Percentiles rank a stretch among this genome's conserved stretches.
Conservation (phyloP, 2,329 filamentous ascomycete genomes). For the Colletotrichum incanum region DNA sequence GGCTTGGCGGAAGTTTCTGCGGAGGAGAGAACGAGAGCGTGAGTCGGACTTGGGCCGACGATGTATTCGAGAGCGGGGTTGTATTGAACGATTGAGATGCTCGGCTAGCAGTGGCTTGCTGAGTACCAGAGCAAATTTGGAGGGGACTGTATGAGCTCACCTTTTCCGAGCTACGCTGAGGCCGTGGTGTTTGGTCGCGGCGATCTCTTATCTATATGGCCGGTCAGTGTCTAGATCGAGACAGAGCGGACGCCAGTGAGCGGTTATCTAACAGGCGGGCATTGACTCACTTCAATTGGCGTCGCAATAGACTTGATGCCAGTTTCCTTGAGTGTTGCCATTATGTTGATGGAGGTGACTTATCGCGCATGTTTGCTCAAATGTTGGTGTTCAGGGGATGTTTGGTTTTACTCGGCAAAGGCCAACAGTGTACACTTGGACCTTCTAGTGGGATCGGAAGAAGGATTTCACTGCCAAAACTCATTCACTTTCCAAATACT, state of each 20-base stretch:
- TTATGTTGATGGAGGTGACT: neutral
- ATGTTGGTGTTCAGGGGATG: neutral
- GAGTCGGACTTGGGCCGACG: slow-evolving; percentile 52
- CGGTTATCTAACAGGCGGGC: neutral
- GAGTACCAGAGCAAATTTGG: rapidly evolving
- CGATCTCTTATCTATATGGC: slow-evolving; percentile 33
- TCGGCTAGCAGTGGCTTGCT: neutral
- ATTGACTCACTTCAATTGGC: slow-evolving; percentile 29
- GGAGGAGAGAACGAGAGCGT: slow-evolving; percentile 60
- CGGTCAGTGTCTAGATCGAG: neutral
- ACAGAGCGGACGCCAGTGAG: neutral
- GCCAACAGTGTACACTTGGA: neutral
- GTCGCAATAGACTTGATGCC: slow-evolving; percentile 16
- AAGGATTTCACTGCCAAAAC: too few species aligned
- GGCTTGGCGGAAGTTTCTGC: slow-evolving; percentile 57
- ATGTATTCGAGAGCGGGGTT: slow-evolving; percentile 54
- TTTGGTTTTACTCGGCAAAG: neutral
- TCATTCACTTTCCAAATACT: neutral
- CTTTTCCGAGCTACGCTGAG: neutral
- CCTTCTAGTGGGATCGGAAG: neutral
- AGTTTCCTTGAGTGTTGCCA: slow-evolving; percentile 24
- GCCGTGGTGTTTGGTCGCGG: slow-evolving; percentile 3
- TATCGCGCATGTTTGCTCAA: slow-evolving; percentile 9
- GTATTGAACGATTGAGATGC: slow-evolving; percentile 56
- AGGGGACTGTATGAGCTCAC: neutral